Conservation (phyloP, 2,329 filamentous ascomycete genomes). For the Xylariaceae sp. region DNA sequence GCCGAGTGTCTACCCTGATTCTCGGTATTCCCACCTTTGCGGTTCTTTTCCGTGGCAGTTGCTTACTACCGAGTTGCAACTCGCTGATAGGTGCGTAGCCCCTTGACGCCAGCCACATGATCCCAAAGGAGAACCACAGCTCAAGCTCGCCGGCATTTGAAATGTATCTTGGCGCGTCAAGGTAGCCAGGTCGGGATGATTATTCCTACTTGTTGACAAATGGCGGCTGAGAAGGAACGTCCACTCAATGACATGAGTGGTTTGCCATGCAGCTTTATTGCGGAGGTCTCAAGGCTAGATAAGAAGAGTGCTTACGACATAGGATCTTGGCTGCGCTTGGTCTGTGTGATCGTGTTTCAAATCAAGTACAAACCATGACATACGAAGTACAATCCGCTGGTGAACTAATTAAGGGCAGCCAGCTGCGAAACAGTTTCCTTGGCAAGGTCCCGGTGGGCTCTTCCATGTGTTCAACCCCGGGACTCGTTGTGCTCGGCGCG, state of each 20-base stretch:
- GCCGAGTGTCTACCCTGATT: background rate
- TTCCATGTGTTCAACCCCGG: background rate
- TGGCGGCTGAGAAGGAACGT: background rate
- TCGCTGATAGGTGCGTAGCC: constrained; percentile 3
- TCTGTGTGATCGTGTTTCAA: background rate
- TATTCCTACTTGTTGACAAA: constrained; percentile 1
- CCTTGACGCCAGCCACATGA: constrained; percentile 14
- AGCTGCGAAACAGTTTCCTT: background rate
- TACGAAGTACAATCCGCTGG: background rate
- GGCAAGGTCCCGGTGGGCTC: background rate
- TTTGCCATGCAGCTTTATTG: constrained; percentile 11
- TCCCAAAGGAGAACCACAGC: constrained; percentile 8
- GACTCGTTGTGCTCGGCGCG: background rate
- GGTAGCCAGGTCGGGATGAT: constrained; percentile 11
- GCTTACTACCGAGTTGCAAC: background rate
- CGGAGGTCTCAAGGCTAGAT: constrained; percentile 1
- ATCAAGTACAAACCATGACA: constrained; percentile 6
- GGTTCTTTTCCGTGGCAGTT: background rate
- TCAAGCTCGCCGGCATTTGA: constrained; percentile 9
- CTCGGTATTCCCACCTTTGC: background rate
- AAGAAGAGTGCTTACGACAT: constrained; percentile 4
- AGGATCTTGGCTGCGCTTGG: constrained; percentile 15
- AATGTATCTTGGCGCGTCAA: constrained; percentile 13
- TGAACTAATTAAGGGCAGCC: constrained; percentile 1
- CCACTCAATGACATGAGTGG: background rate